Conservation (phyloP, 176 grass and related monocot genomes). For the Saccharum spontaneum region DNA sequence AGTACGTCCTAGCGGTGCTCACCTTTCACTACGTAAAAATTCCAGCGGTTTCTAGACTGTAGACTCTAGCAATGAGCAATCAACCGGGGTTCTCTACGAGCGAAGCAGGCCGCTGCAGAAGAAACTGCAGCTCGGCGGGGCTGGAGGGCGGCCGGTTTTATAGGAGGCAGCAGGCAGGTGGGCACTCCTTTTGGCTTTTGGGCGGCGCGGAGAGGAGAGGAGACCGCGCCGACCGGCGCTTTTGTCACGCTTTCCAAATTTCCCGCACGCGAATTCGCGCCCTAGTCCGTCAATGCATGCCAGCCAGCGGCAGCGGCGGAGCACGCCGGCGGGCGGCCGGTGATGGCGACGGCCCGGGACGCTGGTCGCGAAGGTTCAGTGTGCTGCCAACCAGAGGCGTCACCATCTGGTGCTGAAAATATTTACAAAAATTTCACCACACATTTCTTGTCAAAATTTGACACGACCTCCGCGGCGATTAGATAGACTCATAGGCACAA, state of each 20-base stretch:
- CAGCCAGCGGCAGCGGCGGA: conserved; percentile 25
- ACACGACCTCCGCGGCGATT: neutral
- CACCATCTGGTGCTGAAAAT: neutral
- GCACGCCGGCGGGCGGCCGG: conserved; percentile 23
- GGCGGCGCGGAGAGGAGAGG: neutral
- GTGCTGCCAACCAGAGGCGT: conserved; percentile 24
- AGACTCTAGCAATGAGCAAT: neutral
- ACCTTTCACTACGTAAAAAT: conserved; percentile 13
- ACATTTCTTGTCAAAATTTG: conserved; percentile 34
- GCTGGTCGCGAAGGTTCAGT: conserved; percentile 28
- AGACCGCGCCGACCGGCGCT: neutral
- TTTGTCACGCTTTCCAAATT: neutral
- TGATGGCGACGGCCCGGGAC: conserved; percentile 14
- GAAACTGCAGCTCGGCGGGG: neutral
- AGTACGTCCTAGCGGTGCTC: neutral
- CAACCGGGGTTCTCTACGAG: neutral
- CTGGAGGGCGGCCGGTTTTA: conserved; percentile 22
- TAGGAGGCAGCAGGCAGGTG: neutral
- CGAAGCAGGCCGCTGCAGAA: neutral
- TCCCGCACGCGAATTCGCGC: conserved; percentile 1
- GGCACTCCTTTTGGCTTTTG: neutral
- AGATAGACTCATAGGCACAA: too few relatives aligned
- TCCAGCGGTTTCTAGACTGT: neutral
- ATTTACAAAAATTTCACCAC: neutral
- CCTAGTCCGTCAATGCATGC: neutral